A percentile compares a stretch with the other conserved stretches of the same genome.
Evolutionary conservation across 1,139 yeast genomes (phyloP).

Genomic region (Pichia sp.): DNA sequence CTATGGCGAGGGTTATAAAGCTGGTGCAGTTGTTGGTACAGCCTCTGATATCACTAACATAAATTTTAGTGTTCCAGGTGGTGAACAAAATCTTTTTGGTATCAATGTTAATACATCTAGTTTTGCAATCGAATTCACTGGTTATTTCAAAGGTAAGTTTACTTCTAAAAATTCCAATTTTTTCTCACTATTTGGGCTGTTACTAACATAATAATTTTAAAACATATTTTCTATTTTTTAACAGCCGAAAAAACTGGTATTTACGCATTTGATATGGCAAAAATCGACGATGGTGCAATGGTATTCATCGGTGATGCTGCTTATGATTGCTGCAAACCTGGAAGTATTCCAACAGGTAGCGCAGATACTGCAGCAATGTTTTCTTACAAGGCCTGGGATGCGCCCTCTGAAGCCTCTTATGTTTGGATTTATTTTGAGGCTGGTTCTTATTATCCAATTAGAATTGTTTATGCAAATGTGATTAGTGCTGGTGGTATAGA

Average conservation of each 20-base stretch:
- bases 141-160: conserved; percentile 15
- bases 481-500: conserved; percentile 9
- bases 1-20: conserved; percentile 6
- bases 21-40: neutral
- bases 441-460: conserved; percentile 16
- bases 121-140: conserved; percentile 14
- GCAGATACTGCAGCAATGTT: conserved; percentile 17
- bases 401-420: neutral
- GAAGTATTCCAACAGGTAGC: conserved; percentile 10
- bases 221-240: neutral
- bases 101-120: conserved; percentile 3
- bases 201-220: neutral
- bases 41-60: conserved; percentile 3
- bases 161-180: neutral
- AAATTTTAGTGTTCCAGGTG: conserved; percentile 8
- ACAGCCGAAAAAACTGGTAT: conserved; percentile 26
- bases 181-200: no score
- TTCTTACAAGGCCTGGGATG: conserved; percentile 14
- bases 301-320: conserved; percentile 29
- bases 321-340: conserved; percentile 30
- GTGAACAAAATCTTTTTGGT: conserved; percentile 2
- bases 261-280: conserved; percentile 23
- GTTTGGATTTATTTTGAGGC: conserved; percentile 11
- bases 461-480: conserved; percentile 12
- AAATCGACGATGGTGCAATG: conserved; percentile 29